Conservation (phyloP, 139 green algal species). For the Nannochloris sp. region DNA sequence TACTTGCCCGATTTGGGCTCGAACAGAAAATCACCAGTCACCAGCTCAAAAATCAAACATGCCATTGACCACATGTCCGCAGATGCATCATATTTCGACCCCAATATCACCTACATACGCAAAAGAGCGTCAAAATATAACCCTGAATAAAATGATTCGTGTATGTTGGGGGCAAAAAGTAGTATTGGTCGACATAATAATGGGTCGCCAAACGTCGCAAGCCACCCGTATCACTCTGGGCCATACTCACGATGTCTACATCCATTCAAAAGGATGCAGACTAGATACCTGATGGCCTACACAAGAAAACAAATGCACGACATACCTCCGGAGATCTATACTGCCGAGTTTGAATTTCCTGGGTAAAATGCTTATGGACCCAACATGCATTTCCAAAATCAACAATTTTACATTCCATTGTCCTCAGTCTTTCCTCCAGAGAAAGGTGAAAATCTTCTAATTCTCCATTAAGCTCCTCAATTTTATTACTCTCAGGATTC, state of each 20-base stretch:
- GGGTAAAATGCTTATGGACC: slow-evolving; percentile 93
- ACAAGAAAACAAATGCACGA: background rate
- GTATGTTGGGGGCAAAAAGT: slow-evolving; percentile 15
- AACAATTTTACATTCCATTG: slow-evolving; percentile 75
- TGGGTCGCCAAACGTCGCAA: slow-evolving; percentile 23
- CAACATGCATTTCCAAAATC: slow-evolving; percentile 99
- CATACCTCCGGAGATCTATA: slow-evolving; percentile 81
- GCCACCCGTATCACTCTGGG: slow-evolving; percentile 22
- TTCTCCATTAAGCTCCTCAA: slow-evolving; percentile 42
- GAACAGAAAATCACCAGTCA: slow-evolving; percentile 97
- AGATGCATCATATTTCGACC: slow-evolving; percentile 75
- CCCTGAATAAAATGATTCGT: background rate
- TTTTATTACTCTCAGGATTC: slow-evolving; percentile 77
- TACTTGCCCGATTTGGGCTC: slow-evolving; percentile 52
- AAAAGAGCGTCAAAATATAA: background rate
- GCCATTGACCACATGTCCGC: slow-evolving; percentile 95
- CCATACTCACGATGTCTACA: slow-evolving; percentile 32
- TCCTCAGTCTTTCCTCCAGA: slow-evolving; percentile 29
- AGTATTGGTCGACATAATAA: background rate
- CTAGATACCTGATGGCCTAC: slow-evolving; percentile 36
- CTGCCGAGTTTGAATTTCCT: slow-evolving; percentile 95
- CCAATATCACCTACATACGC: slow-evolving; percentile 61
- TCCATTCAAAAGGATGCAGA: slow-evolving; percentile 19
- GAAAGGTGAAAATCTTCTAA: slow-evolving; percentile 7
- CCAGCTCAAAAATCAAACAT: slow-evolving; percentile 96